phyloP scores from a whole-genome alignment of 257 asterid genomes.

The Solanum piurae region DNA sequence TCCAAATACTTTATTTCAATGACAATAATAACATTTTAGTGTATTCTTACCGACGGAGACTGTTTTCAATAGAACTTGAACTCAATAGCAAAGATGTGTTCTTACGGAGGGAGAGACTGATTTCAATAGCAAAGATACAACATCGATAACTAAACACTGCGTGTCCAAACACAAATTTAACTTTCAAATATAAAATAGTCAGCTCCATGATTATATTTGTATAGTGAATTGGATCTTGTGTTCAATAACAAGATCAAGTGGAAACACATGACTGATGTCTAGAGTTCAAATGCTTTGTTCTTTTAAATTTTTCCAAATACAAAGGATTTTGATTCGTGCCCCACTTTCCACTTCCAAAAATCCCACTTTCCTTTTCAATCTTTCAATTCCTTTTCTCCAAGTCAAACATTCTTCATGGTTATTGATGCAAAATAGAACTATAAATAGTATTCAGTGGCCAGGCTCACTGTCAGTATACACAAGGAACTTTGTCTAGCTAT shows the following conservation, averaged over 20 bases:
- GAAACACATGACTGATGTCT: constrained; percentile 27
- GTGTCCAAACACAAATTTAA: neutral
- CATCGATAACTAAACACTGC: too few relatives aligned
- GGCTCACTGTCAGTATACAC: neutral
- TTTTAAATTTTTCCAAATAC: constrained; percentile 8
- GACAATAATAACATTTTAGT: neutral
- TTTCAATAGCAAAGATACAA: too few relatives aligned
- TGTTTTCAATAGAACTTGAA: neutral
- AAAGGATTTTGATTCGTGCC: constrained; percentile 18
- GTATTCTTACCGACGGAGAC: neutral
- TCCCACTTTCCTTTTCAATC: constrained; percentile 15
- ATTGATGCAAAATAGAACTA: neutral
- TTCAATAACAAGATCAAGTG: constrained; percentile 26
- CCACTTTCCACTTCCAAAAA: constrained; percentile 34
- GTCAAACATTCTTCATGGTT: constrained; percentile 29
- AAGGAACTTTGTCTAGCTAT: neutral
- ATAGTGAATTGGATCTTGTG: neutral
- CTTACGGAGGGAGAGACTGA: too few relatives aligned
- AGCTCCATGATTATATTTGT: neutral
- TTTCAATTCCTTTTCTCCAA: constrained; percentile 19
- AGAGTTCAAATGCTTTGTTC: constrained; percentile 5
- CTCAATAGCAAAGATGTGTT: neutral
- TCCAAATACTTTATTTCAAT: neutral
- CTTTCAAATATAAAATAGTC: neutral
- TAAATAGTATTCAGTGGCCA: neutral